Base-by-base conservation (phyloP, 495 filamentous ascomycete genomes). In the Melanomma pulvis-pyrius region DNA sequence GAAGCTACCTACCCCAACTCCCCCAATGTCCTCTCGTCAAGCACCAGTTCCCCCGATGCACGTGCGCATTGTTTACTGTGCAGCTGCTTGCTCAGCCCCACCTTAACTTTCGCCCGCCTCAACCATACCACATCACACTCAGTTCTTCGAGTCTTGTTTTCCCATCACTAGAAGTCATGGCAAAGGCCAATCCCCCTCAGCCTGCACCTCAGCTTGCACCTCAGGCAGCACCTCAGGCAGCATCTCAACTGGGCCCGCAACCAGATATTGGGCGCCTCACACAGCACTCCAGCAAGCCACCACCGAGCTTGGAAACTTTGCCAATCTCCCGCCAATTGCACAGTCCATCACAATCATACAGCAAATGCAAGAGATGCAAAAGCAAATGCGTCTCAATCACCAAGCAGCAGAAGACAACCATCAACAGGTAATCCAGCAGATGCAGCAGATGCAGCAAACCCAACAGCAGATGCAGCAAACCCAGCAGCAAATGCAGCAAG, bases 51-150 rank as follows among this genome's bases (percentile, higher is more conserved):
- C n/a, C n/a, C n/a, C n/a, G n/a, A n/a, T n/a, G n/a, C n/a, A n/a
- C n/a, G n/a, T n/a, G n/a, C n/a, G n/a, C n/a, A n/a, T n/a, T n/a
- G n/a, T n/a, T n/a, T n/a, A n/a, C n/a, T n/a, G n/a, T n/a, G n/a
- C n/a, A n/a, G n/a, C n/a, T n/a, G n/a, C n/a, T n/a, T n/a, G n/a
- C n/a, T n/a, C n/a, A n/a, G n/a, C n/a, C n/a, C n/a, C n/a, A n/a
- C n/a, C n/a, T n/a, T 48, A 48, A 48, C 44, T 48, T 48, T 48
- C 44, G 17, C 44, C 17, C 44, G 44, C 44, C 44, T 48, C 44
- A n/a, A 5, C 44, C 44, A 48, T 15, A 34, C 44, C 44, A n/a
- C 44, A n/a, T 15, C 15, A n/a, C 44, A 48, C 44, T n/a, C 44
- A 41, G 9, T 41, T 41, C 36, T 41, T 41, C 36, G 36, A 41